Percentiles rank a stretch among this genome's conserved stretches.
These are phyloP conservation scores for Cnidoscolus chayamansa DNA, from an alignment of 441 rosid genomes.

Conservation along the genomic window DNA sequence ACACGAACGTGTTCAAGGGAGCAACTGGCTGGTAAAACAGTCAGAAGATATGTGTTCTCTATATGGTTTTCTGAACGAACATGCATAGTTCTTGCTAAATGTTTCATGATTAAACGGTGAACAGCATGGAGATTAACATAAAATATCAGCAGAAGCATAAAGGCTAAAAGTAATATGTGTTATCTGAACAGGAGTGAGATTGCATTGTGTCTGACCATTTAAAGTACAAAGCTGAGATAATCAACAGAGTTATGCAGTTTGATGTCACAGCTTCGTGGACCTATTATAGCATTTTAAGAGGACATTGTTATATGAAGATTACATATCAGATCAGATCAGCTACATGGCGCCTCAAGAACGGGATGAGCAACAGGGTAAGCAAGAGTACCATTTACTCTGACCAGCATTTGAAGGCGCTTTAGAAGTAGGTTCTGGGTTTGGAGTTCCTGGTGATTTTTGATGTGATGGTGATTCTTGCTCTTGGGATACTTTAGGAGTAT, in stretches of 20 bases:
- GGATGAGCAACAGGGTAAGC: conserved; percentile 54
- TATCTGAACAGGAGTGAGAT: background rate
- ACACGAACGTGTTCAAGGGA: too few species aligned
- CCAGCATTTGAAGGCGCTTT: conserved; percentile 25
- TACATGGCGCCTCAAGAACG: conserved; percentile 16
- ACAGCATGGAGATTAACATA: too few species aligned
- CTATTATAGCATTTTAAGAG: background rate
- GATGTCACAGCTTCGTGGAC: too few species aligned
- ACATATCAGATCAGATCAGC: background rate
- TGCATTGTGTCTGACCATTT: background rate
- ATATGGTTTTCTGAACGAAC: too few species aligned
- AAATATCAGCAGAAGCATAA: background rate
- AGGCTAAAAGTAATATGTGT: background rate
- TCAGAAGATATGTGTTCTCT: too few species aligned
- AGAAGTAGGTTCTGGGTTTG: conserved; percentile 23
- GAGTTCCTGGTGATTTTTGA: conserved; percentile 4
- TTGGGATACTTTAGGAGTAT: conserved; percentile 30
- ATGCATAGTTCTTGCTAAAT: too few species aligned
- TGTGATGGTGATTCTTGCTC: conserved; percentile 12
- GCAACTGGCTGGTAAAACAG: too few species aligned
- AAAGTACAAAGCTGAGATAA: background rate
- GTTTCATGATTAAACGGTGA: too few species aligned
- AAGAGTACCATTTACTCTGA: conserved; percentile 49
- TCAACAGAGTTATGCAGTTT: background rate
- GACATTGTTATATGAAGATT: background rate